A percentile compares a stretch with the other conserved stretches of the same genome.
Evolutionary conservation across 148 eudicot genomes (phyloP).

Genomic region (Salicornia ramosissima): DNA sequence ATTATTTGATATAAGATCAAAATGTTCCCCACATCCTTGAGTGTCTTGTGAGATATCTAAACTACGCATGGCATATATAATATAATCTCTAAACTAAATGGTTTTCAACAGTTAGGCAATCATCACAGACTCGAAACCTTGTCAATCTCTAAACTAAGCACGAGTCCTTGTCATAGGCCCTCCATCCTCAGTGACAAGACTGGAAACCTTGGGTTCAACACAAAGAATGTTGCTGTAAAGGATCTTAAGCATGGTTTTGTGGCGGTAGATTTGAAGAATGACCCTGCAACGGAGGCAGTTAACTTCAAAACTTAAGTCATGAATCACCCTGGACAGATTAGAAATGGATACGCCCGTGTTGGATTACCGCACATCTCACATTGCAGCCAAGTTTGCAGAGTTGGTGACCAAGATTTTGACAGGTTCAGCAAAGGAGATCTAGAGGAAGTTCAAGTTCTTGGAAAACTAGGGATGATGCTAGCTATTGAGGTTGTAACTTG

Average conservation of each 20-base stretch:
- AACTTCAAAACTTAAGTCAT: conserved; percentile 39
- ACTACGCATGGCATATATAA: too few relatives aligned
- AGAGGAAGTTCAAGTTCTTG: conserved; percentile 39
- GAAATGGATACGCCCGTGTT: conserved; percentile 42
- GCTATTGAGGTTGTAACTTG: too few relatives aligned
- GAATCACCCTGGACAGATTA: conserved; percentile 49
- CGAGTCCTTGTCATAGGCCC: conserved; percentile 25
- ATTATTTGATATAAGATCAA: too few relatives aligned
- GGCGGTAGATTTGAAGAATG: conserved; percentile 39
- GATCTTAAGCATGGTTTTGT: conserved; percentile 43
- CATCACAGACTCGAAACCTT: too few relatives aligned
- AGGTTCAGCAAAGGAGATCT: conserved; percentile 36
- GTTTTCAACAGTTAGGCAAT: too few relatives aligned
- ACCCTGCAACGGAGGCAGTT: conserved; percentile 38
- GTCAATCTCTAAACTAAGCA: too few relatives aligned
- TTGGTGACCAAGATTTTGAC: conserved; percentile 37
- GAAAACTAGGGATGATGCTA: conserved; percentile 43
- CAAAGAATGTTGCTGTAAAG: conserved; percentile 37
- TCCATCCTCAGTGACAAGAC: too few relatives aligned
- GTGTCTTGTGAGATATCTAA: too few relatives aligned
- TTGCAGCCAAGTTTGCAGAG: conserved; percentile 38
- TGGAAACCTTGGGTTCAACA: conserved; percentile 36
- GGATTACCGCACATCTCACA: conserved; percentile 44
- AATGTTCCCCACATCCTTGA: too few relatives aligned
- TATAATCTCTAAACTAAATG: too few relatives aligned